Base-by-base conservation (phyloP, 768 basidiomycete genomes). In the Lentinula sp. region DNA sequence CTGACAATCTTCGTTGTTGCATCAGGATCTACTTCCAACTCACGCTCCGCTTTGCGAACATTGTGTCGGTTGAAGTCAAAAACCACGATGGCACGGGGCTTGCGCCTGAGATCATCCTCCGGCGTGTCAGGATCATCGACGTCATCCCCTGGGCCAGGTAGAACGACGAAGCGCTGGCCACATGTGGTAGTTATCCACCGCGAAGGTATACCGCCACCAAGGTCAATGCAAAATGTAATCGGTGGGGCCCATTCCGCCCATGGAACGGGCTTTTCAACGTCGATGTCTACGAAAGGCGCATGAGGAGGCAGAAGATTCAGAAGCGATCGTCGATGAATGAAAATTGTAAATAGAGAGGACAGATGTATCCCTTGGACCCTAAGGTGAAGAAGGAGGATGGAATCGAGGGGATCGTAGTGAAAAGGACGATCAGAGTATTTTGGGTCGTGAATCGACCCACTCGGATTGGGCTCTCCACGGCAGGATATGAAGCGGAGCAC, bases 391-490 rank as follows among this genome's bases (percentile, higher is more conserved):
- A 76, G 62, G 62, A 76, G 63, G 65, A 77, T 71, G 6, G 76
- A 65, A 32, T 76, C 68, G 28, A 70, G 45, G 1, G 65, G 59
- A 32, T 66, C 63, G 51, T 66, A 28, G 43, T 63, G 61, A 65
- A 74, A 74, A 8, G 73, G 68, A 60, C 49, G 64, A 36, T 56
- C 50, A 57, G 63, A 57, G 59, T 58, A 45, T 51, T 60, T 46
- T 57, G 61, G 1, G 43, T 35, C 7, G 15, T 56, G 43, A 39
- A 23, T 59, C 32, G 58, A 61, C 23, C 65, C 61, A 0, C 68
- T 63, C 0, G 79, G 78, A 63, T 77, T 79, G 33, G 78, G 79
- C 62, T 82, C 78, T 3, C 72, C 71, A 8, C 78, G 71, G 60
- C 76, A 77, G 16, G 72, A 68, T 6, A 79, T 71, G 12, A 50